A percentile compares a stretch with the other conserved stretches of the same genome.
phyloP scores from a whole-genome alignment of 371 early-diverging fungal species.

The Coemansia sp. region DNA sequence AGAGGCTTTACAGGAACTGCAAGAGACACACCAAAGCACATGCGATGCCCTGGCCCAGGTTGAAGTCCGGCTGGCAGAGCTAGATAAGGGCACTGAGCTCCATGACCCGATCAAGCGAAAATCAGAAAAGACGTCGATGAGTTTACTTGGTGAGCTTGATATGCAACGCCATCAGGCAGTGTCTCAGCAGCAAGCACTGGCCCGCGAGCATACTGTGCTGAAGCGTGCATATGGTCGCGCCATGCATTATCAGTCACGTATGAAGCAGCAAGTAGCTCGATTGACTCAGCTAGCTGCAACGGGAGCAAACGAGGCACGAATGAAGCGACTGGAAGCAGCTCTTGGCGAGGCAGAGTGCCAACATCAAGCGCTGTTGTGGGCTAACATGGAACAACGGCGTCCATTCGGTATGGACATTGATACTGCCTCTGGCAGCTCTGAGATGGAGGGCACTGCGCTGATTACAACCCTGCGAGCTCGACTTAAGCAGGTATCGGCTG shows the following conservation, averaged over 20 bases:
- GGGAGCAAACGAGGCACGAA: slow-evolving; percentile 38
- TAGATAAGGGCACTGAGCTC: slow-evolving; percentile 14
- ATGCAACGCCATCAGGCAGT: slow-evolving; percentile 28
- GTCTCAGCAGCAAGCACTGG: slow-evolving; percentile 33
- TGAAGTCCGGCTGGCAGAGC: slow-evolving; percentile 32
- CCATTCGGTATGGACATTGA: not conserved
- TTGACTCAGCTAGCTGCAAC: slow-evolving; percentile 43
- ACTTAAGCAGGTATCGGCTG: slow-evolving; percentile 18
- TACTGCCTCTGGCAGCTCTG: not conserved
- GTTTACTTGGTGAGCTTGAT: slow-evolving; percentile 47
- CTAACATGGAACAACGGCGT: slow-evolving; percentile 36
- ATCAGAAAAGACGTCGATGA: slow-evolving; percentile 31
- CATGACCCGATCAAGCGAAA: slow-evolving; percentile 8
- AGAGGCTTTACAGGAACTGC: slow-evolving; percentile 39
- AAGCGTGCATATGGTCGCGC: slow-evolving; percentile 37
- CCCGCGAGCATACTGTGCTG: slow-evolving; percentile 27
- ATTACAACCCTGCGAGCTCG: slow-evolving; percentile 27
- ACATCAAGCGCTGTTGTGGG: slow-evolving; percentile 41
- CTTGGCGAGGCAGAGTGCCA: slow-evolving; percentile 47
- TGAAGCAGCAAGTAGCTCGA: slow-evolving; percentile 46
- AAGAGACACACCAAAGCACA: slow-evolving; percentile 37
- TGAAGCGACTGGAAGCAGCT: slow-evolving; percentile 42
- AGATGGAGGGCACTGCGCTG: slow-evolving; percentile 22
- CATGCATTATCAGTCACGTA: slow-evolving; percentile 27
- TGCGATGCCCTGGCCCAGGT: slow-evolving; percentile 41